phyloP scores from a whole-genome alignment of 2,329 filamentous ascomycete genomes.

The Aspergillus fijiensis region DNA sequence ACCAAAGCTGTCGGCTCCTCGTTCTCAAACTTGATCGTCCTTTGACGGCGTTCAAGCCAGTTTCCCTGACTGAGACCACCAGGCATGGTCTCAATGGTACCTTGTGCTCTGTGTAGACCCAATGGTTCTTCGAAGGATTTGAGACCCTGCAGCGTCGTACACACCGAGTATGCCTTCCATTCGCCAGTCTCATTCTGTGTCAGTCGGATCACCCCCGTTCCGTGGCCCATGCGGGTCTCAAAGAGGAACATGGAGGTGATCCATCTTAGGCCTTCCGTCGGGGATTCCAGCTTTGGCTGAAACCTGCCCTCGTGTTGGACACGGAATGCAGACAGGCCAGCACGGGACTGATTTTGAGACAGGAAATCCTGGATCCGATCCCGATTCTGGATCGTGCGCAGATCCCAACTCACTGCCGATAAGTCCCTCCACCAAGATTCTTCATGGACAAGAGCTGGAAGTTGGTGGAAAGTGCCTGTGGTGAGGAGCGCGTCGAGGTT shows the following conservation, averaged over 20 bases:
- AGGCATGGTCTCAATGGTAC: slow-evolving; percentile 36
- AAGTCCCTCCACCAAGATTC: slow-evolving; percentile 47
- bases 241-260: slow-evolving; percentile 43
- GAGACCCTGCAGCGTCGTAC: slow-evolving; percentile 40
- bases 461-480: slow-evolving; percentile 15
- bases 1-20: slow-evolving; percentile 43
- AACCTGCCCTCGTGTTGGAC: slow-evolving; percentile 36
- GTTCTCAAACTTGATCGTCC: slow-evolving; percentile 34
- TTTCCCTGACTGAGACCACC: slow-evolving; percentile 33
- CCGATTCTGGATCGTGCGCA: slow-evolving; percentile 36
- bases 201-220: slow-evolving; percentile 39
- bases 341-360: slow-evolving; percentile 23
- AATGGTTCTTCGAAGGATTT: slow-evolving; percentile 36
- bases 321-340: slow-evolving; percentile 30
- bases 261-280: slow-evolving; percentile 34
- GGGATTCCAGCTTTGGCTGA: slow-evolving; percentile 29
- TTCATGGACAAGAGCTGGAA: slow-evolving; percentile 32
- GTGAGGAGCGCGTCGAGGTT: slow-evolving; percentile 27
- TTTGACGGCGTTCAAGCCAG: slow-evolving; percentile 38
- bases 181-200: slow-evolving; percentile 27
- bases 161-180: slow-evolving; percentile 43
- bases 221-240: slow-evolving; percentile 37
- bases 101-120: slow-evolving; percentile 32
- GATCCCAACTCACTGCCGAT: slow-evolving; percentile 42
- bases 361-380: slow-evolving; percentile 35